Conservation (phyloP, 2,329 filamentous ascomycete genomes). For the Hyphodiscus sp. region DNA sequence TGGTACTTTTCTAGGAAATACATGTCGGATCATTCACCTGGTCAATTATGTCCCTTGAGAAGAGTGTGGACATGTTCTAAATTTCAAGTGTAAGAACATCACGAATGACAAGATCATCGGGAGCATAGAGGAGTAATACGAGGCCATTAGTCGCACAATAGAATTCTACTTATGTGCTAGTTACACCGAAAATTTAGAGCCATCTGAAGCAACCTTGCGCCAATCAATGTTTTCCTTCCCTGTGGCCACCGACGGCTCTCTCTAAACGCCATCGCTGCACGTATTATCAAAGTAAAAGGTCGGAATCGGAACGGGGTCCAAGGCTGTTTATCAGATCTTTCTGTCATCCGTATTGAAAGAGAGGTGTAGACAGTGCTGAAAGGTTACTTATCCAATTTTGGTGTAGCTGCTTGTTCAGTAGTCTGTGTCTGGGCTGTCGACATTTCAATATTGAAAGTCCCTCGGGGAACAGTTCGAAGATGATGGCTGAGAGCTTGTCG, state of each 20-base stretch:
- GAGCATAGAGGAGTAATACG: neutral
- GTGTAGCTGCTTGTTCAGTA: neutral
- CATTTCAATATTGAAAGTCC: neutral
- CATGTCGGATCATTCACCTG: no score
- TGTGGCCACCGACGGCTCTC: constrained; percentile 5
- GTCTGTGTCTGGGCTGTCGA: neutral
- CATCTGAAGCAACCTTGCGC: constrained; percentile 16
- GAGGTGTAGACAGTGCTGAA: constrained; percentile 11
- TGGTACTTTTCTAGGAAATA: no score
- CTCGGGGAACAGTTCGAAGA: neutral
- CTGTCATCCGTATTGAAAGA: constrained; percentile 9
- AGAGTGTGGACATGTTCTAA: no score
- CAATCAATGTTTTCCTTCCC: constrained; percentile 2
- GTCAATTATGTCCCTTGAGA: no score
- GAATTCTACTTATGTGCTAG: constrained; percentile 16
- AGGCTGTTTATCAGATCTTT: constrained; percentile 11
- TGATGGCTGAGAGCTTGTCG: constrained; percentile 16
- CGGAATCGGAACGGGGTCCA: constrained; percentile 2
- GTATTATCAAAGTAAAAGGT: neutral
- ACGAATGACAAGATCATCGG: neutral
- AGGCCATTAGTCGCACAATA: constrained; percentile 23
- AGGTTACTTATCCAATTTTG: constrained; percentile 13
- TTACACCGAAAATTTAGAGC: constrained; percentile 21
- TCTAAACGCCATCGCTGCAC: constrained; percentile 17
- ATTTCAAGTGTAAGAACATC: neutral